Percentiles rank a stretch among this genome's conserved stretches.
phyloP scores from a whole-genome alignment of 1,284 basidiomycete genomes.

The Leccinum subrobustum region DNA sequence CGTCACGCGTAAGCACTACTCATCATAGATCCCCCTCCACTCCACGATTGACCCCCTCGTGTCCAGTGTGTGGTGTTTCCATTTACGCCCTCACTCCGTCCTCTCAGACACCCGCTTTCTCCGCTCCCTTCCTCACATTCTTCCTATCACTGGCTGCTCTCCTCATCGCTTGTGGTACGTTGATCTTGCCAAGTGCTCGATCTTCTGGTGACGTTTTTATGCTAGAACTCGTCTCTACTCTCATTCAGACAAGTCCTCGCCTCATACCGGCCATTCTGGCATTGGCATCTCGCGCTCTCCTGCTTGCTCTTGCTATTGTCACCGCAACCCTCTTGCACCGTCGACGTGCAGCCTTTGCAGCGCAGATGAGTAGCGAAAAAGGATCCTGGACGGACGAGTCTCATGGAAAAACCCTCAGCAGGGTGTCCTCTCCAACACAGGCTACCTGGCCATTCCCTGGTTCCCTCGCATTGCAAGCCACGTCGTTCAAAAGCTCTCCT shows the following conservation, averaged over 20 bases:
- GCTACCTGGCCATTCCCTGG: conserved; percentile 35
- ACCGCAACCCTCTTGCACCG: conserved; percentile 9
- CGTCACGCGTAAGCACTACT: conserved; percentile 18
- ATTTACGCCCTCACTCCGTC: conserved; percentile 23
- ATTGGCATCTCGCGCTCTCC: conserved; percentile 22
- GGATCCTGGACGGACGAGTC: background rate
- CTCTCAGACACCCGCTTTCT: conserved; percentile 5
- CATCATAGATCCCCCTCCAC: background rate
- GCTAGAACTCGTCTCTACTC: conserved; percentile 27
- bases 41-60: background rate
- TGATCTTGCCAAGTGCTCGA: background rate
- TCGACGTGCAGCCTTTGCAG: background rate
- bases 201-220: background rate
- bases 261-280: conserved; percentile 28
- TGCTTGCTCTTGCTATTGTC: conserved; percentile 19
- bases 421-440: conserved; percentile 32
- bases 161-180: conserved; percentile 30
- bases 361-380: conserved; percentile 15
- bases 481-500: background rate
- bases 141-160: conserved; percentile 21
- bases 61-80: conserved; percentile 26
- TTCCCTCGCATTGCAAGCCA: conserved; percentile 23
- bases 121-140: conserved; percentile 14
- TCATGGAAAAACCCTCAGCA: conserved; percentile 7
- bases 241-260: conserved; percentile 24